Conservation (phyloP, 139 green algal species). For the Chlorella sp. region DNA sequence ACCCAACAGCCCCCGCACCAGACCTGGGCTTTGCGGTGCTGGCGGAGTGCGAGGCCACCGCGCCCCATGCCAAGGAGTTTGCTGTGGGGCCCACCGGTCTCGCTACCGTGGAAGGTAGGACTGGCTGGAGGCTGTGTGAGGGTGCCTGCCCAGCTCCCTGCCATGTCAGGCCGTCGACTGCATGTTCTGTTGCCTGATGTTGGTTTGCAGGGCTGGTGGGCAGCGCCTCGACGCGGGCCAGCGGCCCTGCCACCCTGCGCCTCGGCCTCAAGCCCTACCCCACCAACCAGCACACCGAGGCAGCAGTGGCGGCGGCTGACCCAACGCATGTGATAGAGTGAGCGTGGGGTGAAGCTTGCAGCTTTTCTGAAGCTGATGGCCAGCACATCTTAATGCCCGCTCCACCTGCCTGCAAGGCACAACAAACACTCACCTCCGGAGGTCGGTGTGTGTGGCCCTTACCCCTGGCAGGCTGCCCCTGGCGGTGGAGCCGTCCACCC, state of each 20-base stretch:
- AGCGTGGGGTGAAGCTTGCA: neutral
- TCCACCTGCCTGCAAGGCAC: too few species aligned
- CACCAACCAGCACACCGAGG: neutral
- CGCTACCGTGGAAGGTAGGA: slow-evolving; percentile 38
- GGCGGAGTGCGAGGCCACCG: slow-evolving; percentile 37
- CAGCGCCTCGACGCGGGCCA: neutral
- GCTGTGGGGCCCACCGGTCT: slow-evolving; percentile 37
- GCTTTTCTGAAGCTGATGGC: too few species aligned
- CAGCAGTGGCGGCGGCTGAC: slow-evolving; percentile 29
- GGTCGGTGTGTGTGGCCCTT: too few species aligned
- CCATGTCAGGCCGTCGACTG: neutral
- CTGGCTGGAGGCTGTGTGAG: neutral
- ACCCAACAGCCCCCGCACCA: slow-evolving; percentile 46
- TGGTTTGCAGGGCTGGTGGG: neutral
- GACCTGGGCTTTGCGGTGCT: slow-evolving; percentile 49
- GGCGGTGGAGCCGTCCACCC: slow-evolving; percentile 48
- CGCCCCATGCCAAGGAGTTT: slow-evolving; percentile 21
- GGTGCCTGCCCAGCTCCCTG: neutral
- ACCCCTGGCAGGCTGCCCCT: slow-evolving; percentile 36
- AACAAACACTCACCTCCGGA: too few species aligned
- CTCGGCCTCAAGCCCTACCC: slow-evolving; percentile 27
- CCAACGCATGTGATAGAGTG: neutral
- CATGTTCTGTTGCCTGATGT: neutral
- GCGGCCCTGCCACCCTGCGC: neutral
- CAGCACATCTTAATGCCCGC: too few species aligned